Evolutionary conservation across 139 green algal species (phyloP), one percentile per base, ranked within the genome.

Genomic region (Axilococcus clingmanii): DNA sequence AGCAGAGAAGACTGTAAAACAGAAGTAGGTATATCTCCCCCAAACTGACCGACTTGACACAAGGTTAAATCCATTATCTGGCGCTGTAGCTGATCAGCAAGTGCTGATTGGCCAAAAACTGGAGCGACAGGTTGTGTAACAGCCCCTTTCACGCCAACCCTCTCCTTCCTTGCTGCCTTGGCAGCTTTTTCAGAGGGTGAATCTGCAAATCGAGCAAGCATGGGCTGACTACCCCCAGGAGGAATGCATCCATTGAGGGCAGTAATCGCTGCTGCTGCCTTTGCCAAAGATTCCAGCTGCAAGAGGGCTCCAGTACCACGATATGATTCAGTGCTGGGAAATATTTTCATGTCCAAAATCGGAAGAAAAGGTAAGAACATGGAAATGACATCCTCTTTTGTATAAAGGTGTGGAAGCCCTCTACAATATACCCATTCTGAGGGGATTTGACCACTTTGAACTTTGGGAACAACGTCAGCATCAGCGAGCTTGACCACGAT

Each of bases 161-260:
- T 27, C 51, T 66, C 50, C 52, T 72, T 71, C 17, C 62, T 51
- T 9, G 25, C 59, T 28, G 55, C 37, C 34, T 77, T 77, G 47
- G 58, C 56, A n/a, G 65, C 68, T 53, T 85, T 85, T 32, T 85
- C 76, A 19, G 81, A 75, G 30, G 71, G 52, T 16, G 55, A 75
- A 48, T 77, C 73, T 23, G 74, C 69, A 48, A 68, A 82, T 22
- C 74, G 73, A 23, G 82, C 74, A 5, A 81, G 35, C 57, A 82
- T 46, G 7, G 69, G 65, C 42, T 71, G 50, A 0, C 44, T 29
- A 37, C 45, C 59, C n/a, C 72, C 76, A 4, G 48, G 51, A 1
- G 59, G 49, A 8, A 63, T 37, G n/a, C 50, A 46, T 33, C 70
- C 66, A 47, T 84, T 76, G 16, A 85, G 61, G 5, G 52, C 55